Base-by-base conservation (phyloP, 2,329 filamentous ascomycete species). In the Calonectria pseudoturangicola region DNA sequence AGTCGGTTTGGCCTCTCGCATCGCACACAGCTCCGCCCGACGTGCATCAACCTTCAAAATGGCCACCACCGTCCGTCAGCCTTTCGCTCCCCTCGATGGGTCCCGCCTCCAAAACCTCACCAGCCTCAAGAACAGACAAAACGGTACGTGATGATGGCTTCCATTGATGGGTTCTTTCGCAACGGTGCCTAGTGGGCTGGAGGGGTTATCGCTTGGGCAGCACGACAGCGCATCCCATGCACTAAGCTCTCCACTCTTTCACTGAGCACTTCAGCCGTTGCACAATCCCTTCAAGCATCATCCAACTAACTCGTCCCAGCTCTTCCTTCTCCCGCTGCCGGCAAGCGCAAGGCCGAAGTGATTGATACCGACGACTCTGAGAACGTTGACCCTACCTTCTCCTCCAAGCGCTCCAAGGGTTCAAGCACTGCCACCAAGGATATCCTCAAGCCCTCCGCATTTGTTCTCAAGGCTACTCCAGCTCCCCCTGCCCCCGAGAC, bases 71-170 rank as follows among this genome's bases (percentile, higher is more conserved):
- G 85, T 88, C 74, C 91, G 94, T 80, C 93, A 95, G 85, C 94
- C 94, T 7, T 95, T 96, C 83, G 94, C 92, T 81, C 92, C 92
- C 62, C 88, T 96, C 68, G 91, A 94, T 81, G 89, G 88, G 78
- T 86, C 92, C 70, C 91, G 94, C 77, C 88, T 96, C 30, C 93
- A 95, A 83, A 91, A 88, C 75, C 87, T 96, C 79, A 92, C 92
- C 30, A 95, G 92, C 84, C 85, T 93, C 64, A 96, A 95, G 88
- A 96, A 96, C 84, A 89, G 92, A 83, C 94, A 96, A 82, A 93
- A 93, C 87, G 89, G 91, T 93, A 89, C 78, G 89, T 87, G 64
- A 68, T 70, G 54, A 60, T 25, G 48, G 28, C 62, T 66, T 69
- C 28, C 25, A 9, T 47, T 25, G 41, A 30, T 68, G 65, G 56